phyloP scores from a whole-genome alignment of 1,139 yeast species.

The Scheffersomyces illinoinensis region DNA sequence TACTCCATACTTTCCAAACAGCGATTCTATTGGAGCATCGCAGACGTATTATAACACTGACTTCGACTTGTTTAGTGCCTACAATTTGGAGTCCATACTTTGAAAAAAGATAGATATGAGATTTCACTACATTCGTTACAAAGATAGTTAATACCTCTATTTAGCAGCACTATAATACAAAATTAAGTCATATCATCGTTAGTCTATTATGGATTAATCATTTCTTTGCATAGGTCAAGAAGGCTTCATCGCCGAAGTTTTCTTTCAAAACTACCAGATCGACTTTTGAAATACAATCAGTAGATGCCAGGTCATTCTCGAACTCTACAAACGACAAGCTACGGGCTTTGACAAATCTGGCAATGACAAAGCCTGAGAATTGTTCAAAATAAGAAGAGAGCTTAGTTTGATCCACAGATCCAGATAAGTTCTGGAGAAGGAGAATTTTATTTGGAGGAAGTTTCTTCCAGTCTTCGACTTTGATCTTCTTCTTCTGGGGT shows the following conservation, averaged over 20 bases:
- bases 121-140: not conserved
- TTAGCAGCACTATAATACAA: not conserved
- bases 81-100: not conserved
- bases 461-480: conserved; percentile 28
- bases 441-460: conserved; percentile 72
- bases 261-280: conserved; percentile 9
- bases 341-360: conserved; percentile 66
- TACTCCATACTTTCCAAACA: not conserved
- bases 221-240: conserved; percentile 39
- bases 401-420: conserved; percentile 33
- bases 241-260: conserved; percentile 23
- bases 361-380: conserved; percentile 61
- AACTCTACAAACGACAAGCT: conserved; percentile 83
- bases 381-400: conserved; percentile 47
- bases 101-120: not conserved
- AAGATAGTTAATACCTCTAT: not conserved
- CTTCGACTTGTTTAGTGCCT: not conserved
- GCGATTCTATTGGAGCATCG: not conserved
- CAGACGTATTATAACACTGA: not conserved
- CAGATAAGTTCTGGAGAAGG: conserved; percentile 66
- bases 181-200: not conserved
- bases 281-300: conserved; percentile 20
- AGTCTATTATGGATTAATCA: conserved; percentile 8
- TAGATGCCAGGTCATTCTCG: conserved; percentile 43
- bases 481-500: conserved; percentile 17